These are phyloP conservation scores for Aspergillus wentii DNA, from an alignment of 495 filamentous ascomycete species.

Conservation along the genomic window DNA sequence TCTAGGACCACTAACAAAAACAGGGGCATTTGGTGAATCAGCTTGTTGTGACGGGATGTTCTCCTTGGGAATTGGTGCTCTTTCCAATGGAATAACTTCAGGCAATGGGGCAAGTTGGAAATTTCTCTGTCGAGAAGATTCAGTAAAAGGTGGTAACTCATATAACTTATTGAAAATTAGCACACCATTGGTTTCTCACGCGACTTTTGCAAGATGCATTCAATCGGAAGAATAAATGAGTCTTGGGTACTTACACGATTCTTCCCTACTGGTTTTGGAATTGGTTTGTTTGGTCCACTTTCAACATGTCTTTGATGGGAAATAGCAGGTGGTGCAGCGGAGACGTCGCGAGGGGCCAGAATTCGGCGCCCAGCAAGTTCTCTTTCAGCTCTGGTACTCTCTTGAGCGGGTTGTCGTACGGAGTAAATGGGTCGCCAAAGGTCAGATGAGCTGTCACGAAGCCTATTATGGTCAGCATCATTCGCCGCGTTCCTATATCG, in stretches of 20 bases:
- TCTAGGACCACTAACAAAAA: conserved; percentile 35
- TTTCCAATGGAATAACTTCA: conserved; percentile 12
- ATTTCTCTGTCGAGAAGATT: conserved; percentile 12
- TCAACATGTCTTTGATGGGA: conserved; percentile 12
- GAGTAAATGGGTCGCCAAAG: conserved; percentile 17
- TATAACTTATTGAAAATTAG: conserved; percentile 27
- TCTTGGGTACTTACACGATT: conserved; percentile 13
- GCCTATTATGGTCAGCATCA: conserved; percentile 8
- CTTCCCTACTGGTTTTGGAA: conserved; percentile 7
- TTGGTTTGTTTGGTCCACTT: conserved; percentile 4
- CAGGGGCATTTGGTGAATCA: conserved; percentile 22
- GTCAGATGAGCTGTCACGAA: conserved; percentile 6
- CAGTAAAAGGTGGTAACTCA: conserved; percentile 17
- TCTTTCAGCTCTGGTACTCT: conserved; percentile 7
- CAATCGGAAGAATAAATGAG: too few relatives aligned
- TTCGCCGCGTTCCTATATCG: conserved; percentile 30
- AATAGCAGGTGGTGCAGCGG: conserved; percentile 11
- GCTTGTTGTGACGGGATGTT: conserved; percentile 13
- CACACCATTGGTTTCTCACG: conserved; percentile 3
- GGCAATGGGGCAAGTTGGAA: conserved; percentile 12
- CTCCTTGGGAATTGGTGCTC: conserved; percentile 11
- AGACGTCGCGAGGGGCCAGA: conserved; percentile 5
- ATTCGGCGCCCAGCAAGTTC: conserved; percentile 12
- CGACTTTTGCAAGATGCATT: too few relatives aligned
- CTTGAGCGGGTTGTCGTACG: conserved; percentile 15